Evolutionary conservation across 1,284 basidiomycete genomes (phyloP).

Genomic region (Athelia psychrophila): DNA sequence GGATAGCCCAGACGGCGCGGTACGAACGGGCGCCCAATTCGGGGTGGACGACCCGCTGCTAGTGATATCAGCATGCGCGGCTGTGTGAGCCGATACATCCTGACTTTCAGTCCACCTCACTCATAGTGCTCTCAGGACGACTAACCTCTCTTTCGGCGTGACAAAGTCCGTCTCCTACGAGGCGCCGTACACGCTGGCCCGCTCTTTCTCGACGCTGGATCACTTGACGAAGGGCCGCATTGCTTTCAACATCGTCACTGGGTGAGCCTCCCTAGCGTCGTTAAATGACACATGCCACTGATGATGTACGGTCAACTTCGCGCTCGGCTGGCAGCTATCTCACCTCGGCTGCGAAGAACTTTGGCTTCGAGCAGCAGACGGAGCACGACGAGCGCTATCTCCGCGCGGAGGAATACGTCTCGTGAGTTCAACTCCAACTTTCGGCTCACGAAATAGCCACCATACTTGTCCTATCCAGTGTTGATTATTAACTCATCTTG

Average conservation of each 20-base stretch:
- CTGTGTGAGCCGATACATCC: neutral
- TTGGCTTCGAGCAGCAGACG: slow-evolving; percentile 1
- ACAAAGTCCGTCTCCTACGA: neutral
- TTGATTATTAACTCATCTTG: no score
- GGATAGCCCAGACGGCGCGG: neutral
- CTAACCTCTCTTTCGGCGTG: neutral
- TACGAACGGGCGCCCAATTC: neutral
- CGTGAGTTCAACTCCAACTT: neutral
- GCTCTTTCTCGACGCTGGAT: neutral
- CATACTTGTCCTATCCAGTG: no score
- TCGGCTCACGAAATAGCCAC: no score
- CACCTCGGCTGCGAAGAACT: slow-evolving; percentile 1
- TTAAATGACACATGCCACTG: neutral
- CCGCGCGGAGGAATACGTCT: neutral
- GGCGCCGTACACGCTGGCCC: neutral
- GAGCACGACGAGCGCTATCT: neutral
- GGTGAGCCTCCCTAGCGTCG: neutral
- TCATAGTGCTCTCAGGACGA: neutral
- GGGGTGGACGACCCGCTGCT: neutral
- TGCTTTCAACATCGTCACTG: neutral
- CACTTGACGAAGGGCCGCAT: neutral
- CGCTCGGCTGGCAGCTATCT: neutral
- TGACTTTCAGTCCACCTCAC: neutral
- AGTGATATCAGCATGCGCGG: neutral
- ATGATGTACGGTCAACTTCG: neutral